Conservation (phyloP, 176 grass and related monocot genomes). For the Oryza glaberrima region DNA sequence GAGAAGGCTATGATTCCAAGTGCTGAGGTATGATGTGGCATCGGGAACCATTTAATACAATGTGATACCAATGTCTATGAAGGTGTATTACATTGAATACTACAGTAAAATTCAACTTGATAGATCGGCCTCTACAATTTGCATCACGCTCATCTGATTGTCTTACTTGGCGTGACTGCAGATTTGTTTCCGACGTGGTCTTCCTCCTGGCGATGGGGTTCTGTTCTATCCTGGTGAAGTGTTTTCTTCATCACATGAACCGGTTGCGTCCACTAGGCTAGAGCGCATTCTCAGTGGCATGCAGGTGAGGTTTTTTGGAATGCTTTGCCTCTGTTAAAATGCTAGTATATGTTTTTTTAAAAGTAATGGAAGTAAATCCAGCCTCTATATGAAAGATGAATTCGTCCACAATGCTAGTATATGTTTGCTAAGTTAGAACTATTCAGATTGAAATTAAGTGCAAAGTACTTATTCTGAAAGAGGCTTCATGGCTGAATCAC, state of each 20-base stretch:
- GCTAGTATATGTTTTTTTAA: background rate
- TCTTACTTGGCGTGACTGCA: conserved; percentile 28
- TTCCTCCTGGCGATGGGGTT: conserved; percentile 94
- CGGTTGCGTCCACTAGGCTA: conserved; percentile 81
- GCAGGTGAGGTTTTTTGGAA: conserved; percentile 67
- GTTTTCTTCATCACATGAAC: conserved; percentile 88
- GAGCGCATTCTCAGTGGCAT: conserved; percentile 97
- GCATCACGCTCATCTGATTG: background rate
- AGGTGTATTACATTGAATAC: background rate
- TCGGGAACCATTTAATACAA: background rate
- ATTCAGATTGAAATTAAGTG: background rate
- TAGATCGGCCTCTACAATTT: background rate
- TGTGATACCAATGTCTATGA: conserved; percentile 4
- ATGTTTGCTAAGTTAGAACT: background rate
- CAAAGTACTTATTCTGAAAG: background rate
- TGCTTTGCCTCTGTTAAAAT: background rate
- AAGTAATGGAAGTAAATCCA: no score
- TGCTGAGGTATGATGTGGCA: conserved; percentile 75
- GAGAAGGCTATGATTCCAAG: conserved; percentile 90
- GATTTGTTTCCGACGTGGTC: conserved; percentile 90
- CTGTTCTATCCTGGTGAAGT: conserved; percentile 97
- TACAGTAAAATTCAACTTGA: conserved; percentile 6
- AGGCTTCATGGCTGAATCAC: background rate
- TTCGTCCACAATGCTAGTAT: background rate
- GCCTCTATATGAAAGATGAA: no score